Evolutionary conservation across 2,329 filamentous ascomycete genomes (phyloP).

Genomic region (Fusarium burgessii): DNA sequence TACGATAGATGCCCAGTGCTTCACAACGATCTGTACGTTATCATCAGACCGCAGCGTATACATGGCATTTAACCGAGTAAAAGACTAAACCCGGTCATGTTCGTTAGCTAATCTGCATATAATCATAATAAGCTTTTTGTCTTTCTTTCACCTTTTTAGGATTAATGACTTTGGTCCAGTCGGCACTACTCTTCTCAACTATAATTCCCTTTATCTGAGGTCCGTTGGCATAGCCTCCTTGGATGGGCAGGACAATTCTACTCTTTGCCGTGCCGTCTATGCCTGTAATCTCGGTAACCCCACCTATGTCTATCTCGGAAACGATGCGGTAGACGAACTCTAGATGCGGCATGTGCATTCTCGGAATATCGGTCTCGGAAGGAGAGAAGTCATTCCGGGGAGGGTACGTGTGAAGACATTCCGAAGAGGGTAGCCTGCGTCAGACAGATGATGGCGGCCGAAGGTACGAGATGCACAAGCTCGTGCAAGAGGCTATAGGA

Average conservation of each 20-base stretch:
- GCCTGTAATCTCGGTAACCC: slow-evolving; percentile 21
- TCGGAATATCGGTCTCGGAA: slow-evolving; percentile 1
- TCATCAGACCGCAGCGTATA: slow-evolving; percentile 36
- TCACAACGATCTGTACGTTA: slow-evolving; percentile 32
- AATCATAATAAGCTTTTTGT: neutral
- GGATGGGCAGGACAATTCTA: slow-evolving; percentile 35
- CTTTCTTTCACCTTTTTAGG: slow-evolving; percentile 21
- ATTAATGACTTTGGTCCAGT: slow-evolving; percentile 36
- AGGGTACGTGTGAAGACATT: slow-evolving; percentile 27
- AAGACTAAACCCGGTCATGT: slow-evolving; percentile 12
- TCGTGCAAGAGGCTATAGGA: too few relatives aligned
- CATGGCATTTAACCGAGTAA: slow-evolving; percentile 27
- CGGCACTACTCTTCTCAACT: slow-evolving; percentile 33
- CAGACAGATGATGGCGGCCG: too few relatives aligned
- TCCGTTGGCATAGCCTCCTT: slow-evolving; percentile 25
- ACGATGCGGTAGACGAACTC: slow-evolving; percentile 41
- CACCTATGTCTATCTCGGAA: slow-evolving; percentile 35
- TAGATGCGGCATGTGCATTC: slow-evolving; percentile 38
- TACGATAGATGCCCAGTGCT: slow-evolving; percentile 34
- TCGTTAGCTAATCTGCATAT: neutral
- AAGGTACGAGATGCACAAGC: too few relatives aligned
- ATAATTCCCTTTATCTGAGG: slow-evolving; percentile 31
- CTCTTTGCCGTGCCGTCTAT: slow-evolving; percentile 17
- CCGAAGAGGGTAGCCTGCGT: neutral
- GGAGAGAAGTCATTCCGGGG: slow-evolving; percentile 33